These are phyloP conservation scores for Canariomyces notabilis DNA, from an alignment of 2,329 filamentous ascomycete genomes.

Conservation along the genomic window DNA sequence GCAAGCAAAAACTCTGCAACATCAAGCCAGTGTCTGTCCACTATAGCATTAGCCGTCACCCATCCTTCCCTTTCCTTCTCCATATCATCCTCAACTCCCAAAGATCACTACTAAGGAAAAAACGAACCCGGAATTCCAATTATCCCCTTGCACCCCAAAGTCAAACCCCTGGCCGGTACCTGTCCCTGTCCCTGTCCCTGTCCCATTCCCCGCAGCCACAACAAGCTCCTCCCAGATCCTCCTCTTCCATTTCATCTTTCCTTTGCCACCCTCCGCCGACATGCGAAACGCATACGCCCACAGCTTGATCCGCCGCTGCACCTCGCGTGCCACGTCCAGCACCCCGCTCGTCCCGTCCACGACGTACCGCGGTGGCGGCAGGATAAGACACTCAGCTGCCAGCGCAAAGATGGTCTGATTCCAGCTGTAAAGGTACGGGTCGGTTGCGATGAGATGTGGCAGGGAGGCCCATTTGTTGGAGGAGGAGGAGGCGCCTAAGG, in stretches of 20 bases:
- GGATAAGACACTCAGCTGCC: neutral
- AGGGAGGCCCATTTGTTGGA: no score
- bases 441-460: no score
- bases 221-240: conserved; percentile 1
- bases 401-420: neutral
- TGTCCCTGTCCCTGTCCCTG: no score
- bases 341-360: neutral
- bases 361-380: neutral
- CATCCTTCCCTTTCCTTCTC: no score
- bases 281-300: conserved; percentile 3
- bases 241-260: conserved; percentile 4
- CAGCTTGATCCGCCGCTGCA: conserved; percentile 1
- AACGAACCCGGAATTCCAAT: conserved; percentile 2
- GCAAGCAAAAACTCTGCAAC: conserved; percentile 7
- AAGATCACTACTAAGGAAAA: no score
- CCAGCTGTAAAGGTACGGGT: conserved; percentile 2
- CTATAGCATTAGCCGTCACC: no score
- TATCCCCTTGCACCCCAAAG: neutral
- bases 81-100: no score
- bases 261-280: no score
- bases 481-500: no score
- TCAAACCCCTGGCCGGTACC: no score
- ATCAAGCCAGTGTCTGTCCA: conserved; percentile 6
- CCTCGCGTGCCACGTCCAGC: neutral
- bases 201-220: conserved; percentile 1